Evolutionary conservation across 441 rosid genomes (phyloP).

Genomic region (Flueggea neowawraea): DNA sequence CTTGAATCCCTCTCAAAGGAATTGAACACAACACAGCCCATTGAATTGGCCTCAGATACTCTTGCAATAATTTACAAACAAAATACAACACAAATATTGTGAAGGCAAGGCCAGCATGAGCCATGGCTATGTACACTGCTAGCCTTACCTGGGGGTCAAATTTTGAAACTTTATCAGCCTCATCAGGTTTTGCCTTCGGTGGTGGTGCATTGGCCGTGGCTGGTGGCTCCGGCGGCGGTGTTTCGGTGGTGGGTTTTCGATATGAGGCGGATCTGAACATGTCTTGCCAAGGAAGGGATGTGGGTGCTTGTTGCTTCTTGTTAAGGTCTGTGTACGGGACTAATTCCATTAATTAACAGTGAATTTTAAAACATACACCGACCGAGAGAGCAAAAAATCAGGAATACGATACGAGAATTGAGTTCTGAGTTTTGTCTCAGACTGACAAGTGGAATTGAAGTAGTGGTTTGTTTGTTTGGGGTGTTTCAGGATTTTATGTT

Average conservation of each 20-base stretch:
- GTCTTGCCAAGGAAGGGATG: slow-evolving; percentile 75
- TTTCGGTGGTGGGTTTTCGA: slow-evolving; percentile 57
- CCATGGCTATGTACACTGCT: slow-evolving; percentile 96
- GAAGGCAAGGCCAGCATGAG: slow-evolving; percentile 90
- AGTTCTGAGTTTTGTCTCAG: too few relatives aligned
- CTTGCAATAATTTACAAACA: slow-evolving; percentile 77
- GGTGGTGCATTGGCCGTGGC: slow-evolving; percentile 11
- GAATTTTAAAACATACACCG: too few relatives aligned
- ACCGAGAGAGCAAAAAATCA: too few relatives aligned
- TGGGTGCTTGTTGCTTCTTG: slow-evolving; percentile 31
- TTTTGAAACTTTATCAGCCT: slow-evolving; percentile 20
- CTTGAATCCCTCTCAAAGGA: slow-evolving; percentile 85
- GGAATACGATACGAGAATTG: too few relatives aligned
- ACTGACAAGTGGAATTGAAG: too few relatives aligned
- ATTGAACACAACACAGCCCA: slow-evolving; percentile 97
- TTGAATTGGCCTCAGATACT: slow-evolving; percentile 83
- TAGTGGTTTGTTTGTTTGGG: too few relatives aligned
- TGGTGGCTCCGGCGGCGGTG: slow-evolving; percentile 18
- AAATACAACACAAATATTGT: slow-evolving; percentile 63
- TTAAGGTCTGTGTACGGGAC: slow-evolving; percentile 62
- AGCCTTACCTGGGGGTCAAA: slow-evolving; percentile 79
- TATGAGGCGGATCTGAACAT: slow-evolving; percentile 92
- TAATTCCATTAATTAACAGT: slow-evolving; percentile 50
- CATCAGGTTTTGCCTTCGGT: slow-evolving; percentile 8
- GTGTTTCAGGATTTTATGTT: too few relatives aligned